Conservation (phyloP, 2,329 filamentous ascomycete species). For the Colletotrichum ledebouriae region DNA sequence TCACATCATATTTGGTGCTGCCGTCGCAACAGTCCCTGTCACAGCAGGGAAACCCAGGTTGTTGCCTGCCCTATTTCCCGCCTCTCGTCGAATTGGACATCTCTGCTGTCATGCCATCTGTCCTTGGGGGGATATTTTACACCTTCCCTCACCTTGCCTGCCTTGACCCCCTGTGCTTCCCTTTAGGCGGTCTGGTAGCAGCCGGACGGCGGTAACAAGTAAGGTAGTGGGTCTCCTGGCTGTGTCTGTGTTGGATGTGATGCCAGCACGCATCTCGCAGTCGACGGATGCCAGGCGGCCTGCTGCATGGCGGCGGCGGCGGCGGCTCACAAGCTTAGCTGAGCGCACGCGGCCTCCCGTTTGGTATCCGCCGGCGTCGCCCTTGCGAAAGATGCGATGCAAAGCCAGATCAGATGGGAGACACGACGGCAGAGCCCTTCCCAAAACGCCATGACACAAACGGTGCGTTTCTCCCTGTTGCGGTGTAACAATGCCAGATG, state of each 20-base stretch:
- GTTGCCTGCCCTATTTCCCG: neutral
- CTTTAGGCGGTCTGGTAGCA: slow-evolving; percentile 1
- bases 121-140: no score
- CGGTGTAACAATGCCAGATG: slow-evolving; percentile 32
- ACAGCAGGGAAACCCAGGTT: slow-evolving; percentile 17
- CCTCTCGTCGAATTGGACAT: neutral
- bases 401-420: slow-evolving; percentile 14
- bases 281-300: no score
- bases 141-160: no score
- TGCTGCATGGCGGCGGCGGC: neutral
- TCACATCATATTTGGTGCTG: slow-evolving; percentile 21
- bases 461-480: neutral
- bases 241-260: no score
- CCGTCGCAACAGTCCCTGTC: slow-evolving; percentile 21
- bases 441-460: no score
- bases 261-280: neutral
- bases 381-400: slow-evolving; percentile 22
- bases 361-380: slow-evolving; percentile 9
- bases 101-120: slow-evolving; percentile 6
- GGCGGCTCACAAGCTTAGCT: neutral
- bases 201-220: neutral
- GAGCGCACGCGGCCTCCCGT: neutral
- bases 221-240: no score
- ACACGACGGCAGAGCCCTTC: neutral
- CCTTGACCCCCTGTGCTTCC: neutral